phyloP scores from a whole-genome alignment of 768 basidiomycete species.

The Inosperma sp. region DNA sequence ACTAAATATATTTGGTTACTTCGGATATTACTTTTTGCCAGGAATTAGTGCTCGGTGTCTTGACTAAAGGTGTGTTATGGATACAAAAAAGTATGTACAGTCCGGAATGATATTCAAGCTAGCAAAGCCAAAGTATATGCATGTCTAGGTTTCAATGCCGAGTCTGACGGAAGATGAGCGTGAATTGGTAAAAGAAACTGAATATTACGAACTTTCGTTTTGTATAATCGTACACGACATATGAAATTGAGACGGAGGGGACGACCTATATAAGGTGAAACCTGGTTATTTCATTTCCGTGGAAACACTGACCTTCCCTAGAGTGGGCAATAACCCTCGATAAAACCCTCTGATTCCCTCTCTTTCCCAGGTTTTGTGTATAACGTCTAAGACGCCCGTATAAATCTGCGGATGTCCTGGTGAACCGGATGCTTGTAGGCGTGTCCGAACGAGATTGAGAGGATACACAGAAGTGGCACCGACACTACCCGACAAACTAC shows the following conservation, averaged over 20 bases:
- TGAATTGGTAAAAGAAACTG: not conserved
- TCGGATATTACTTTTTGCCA: too few species aligned
- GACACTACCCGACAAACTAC: constrained; percentile 88
- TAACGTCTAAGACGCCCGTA: constrained; percentile 83
- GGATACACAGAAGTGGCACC: constrained; percentile 95
- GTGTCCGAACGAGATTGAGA: constrained; percentile 85
- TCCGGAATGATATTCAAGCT: too few species aligned
- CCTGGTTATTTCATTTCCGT: not conserved
- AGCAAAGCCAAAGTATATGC: too few species aligned
- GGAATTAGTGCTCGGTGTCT: too few species aligned
- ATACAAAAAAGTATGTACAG: too few species aligned
- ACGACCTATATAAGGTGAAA: constrained; percentile 56
- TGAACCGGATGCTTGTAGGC: constrained; percentile 94
- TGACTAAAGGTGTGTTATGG: too few species aligned
- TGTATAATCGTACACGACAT: constrained; percentile 87
- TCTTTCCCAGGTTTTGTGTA: constrained; percentile 66
- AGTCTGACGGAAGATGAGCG: constrained; percentile 39
- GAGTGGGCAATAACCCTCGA: constrained; percentile 83
- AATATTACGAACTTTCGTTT: constrained; percentile 60
- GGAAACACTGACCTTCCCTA: constrained; percentile 67
- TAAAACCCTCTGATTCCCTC: constrained; percentile 97
- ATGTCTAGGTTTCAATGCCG: too few species aligned
- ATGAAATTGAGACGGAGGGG: constrained; percentile 94
- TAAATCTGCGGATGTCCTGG: constrained; percentile 92
- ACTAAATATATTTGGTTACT: too few species aligned